Base-by-base conservation (phyloP, 805 yeast species). In the Candida lessepsii region DNA sequence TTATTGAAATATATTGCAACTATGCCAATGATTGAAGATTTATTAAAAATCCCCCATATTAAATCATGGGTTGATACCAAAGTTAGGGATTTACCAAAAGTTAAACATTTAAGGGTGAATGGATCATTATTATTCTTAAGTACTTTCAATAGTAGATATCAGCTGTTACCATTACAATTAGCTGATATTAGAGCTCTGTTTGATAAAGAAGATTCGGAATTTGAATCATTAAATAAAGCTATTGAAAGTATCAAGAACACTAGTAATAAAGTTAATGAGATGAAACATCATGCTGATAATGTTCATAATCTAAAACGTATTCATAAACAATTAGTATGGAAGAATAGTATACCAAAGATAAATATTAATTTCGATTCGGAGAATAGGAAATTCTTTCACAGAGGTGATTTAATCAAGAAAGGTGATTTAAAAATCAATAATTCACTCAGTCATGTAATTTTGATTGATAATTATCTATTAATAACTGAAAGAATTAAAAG, bases 391-490 rank as follows among this genome's bases (percentile, higher is more conserved):
- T 61, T 86, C 18, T 56, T 82, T 32, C 67, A 67, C 47, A 64
- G 81, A 9, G 93, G 89, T 0, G 74, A 71, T 18, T 72, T 84
- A 13, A 51, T 65, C 2, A 70, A 83, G 40, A 78, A 81, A 43
- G 79, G 86, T 10, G 93, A 83, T 35, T 63, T 80, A 51, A 76
- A 80, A 66, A 64, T 80, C 21, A 82, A 81, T 28, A 70, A 84
- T 28, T 62, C 67, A 6, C 65, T 72, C 0, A 62, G 61, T 34
- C 73, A 76, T 47, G 51, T 84, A 17, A 76, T 86, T 14, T 60
- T 87, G 20, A 60, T 87, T 38, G 95, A 87, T 54, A 85, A 87
- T 52, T 85, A 71, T 50, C 60, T 87, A 31, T 53, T 87, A 23
- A 72, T 87, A 1, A 81, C 86, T 1, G 82, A 86, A 29, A 70